Conservation (phyloP, 257 asterid genomes). For the Gardenia jasminoides region DNA sequence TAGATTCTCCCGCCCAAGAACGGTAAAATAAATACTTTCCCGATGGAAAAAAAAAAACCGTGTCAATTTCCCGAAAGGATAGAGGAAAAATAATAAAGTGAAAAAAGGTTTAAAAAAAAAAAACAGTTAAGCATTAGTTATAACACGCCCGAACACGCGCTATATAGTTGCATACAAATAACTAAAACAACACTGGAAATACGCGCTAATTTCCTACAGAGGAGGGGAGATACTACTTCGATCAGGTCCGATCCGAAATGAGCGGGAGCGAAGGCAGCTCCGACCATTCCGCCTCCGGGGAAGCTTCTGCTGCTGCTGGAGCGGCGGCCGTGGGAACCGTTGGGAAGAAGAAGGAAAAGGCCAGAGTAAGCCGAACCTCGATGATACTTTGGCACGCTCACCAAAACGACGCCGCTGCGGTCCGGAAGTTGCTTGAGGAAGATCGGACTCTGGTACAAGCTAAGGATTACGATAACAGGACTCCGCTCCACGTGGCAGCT, state of each 20-base stretch:
- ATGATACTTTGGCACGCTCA: constrained; percentile 92
- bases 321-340: constrained; percentile 23
- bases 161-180: neutral
- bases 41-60: neutral
- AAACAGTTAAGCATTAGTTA: neutral
- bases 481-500: constrained; percentile 96
- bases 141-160: constrained; percentile 27
- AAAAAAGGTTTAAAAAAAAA: neutral
- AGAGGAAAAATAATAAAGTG: neutral
- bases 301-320: constrained; percentile 21
- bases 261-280: constrained; percentile 82
- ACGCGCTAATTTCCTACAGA: constrained; percentile 4
- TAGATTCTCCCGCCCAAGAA: neutral
- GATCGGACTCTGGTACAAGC: constrained; percentile 78
- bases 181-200: neutral
- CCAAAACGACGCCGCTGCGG: constrained; percentile 76
- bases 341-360: constrained; percentile 71
- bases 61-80: neutral
- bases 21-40: neutral
- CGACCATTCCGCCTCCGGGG: constrained; percentile 53
- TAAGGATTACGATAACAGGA: constrained; percentile 78
- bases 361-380: constrained; percentile 86
- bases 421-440: constrained; percentile 82
- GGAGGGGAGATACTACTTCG: neutral
- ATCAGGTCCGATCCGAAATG: constrained; percentile 39